These are phyloP conservation scores for Hypoxylon fragiforme DNA, from an alignment of 495 filamentous ascomycete genomes.

Conservation along the genomic window DNA sequence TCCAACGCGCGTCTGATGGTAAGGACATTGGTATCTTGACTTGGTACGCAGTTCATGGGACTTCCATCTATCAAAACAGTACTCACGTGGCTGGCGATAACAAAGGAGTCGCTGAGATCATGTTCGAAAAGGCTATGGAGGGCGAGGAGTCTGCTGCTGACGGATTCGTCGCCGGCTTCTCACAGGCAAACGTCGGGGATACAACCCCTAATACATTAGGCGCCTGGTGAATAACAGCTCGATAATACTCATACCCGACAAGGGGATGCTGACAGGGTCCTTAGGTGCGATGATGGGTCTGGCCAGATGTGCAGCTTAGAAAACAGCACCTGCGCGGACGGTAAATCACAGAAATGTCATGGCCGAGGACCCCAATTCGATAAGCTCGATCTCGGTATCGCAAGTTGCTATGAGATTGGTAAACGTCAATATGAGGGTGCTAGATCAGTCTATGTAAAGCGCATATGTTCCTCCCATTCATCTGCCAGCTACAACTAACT, in stretches of 20 bases:
- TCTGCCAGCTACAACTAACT: too few relatives aligned
- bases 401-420: slow-evolving; percentile 75
- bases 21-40: slow-evolving; percentile 79
- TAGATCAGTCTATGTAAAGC: slow-evolving; percentile 60
- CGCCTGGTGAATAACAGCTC: slow-evolving; percentile 51
- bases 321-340: slow-evolving; percentile 76
- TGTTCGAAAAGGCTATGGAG: slow-evolving; percentile 75
- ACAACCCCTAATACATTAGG: slow-evolving; percentile 87
- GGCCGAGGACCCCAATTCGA: slow-evolving; percentile 79
- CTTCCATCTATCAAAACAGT: slow-evolving; percentile 89
- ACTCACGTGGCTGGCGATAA: slow-evolving; percentile 94
- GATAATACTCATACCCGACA: neutral
- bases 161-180: slow-evolving; percentile 87
- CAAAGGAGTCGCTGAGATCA: slow-evolving; percentile 85
- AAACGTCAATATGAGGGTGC: slow-evolving; percentile 67
- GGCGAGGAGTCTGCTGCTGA: slow-evolving; percentile 48
- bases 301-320: slow-evolving; percentile 65
- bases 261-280: slow-evolving; percentile 3
- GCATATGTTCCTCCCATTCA: too few relatives aligned
- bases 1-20: slow-evolving; percentile 61
- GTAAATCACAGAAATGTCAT: slow-evolving; percentile 73
- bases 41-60: slow-evolving; percentile 94
- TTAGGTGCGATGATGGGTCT: slow-evolving; percentile 69
- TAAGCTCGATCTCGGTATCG: slow-evolving; percentile 67
- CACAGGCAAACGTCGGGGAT: slow-evolving; percentile 92